These are phyloP conservation scores for Scheffersomyces ergatensis DNA, from an alignment of 805 yeast genomes.

Conservation along the genomic window DNA sequence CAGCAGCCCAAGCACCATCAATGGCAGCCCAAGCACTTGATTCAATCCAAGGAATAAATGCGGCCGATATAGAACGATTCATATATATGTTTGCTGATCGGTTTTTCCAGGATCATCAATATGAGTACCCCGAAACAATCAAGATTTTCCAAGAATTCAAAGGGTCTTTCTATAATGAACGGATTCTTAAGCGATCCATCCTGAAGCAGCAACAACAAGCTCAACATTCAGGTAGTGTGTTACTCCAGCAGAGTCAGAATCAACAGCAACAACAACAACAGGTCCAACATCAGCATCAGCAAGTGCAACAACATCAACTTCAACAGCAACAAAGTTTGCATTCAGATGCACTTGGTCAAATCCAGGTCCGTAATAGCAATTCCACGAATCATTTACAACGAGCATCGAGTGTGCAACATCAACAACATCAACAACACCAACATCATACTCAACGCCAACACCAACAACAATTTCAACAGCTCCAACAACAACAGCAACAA, in stretches of 20 bases:
- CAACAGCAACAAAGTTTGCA: constrained; percentile 4
- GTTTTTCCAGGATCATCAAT: constrained; percentile 38
- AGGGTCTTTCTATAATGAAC: constrained; percentile 37
- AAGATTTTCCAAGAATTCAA: constrained; percentile 44
- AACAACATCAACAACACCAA: constrained; percentile 4
- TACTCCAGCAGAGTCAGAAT: constrained; percentile 7
- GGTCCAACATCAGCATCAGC: constrained; percentile 4
- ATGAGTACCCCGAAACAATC: constrained; percentile 42
- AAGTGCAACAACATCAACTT: constrained; percentile 5
- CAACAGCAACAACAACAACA: constrained; percentile 3
- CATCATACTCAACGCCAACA: neutral
- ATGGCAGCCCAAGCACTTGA: constrained; percentile 2
- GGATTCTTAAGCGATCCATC: constrained; percentile 30
- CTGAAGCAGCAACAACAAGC: constrained; percentile 15
- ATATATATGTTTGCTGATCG: constrained; percentile 40
- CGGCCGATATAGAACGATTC: constrained; percentile 38
- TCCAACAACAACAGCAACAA: constrained; percentile 2
- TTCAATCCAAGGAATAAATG: constrained; percentile 12
- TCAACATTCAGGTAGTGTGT: constrained; percentile 7
- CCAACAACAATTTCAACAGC: constrained; percentile 2
- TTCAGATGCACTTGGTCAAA: constrained; percentile 1
- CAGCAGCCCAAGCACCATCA: neutral
- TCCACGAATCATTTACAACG: constrained; percentile 3
- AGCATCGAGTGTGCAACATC: constrained; percentile 4
- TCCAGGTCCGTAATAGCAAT: constrained; percentile 1